Evolutionary conservation across 2,329 filamentous ascomycete species (phyloP), one percentile per base, ranked within the genome.

Genomic region (Zymoseptoria crescenta): DNA sequence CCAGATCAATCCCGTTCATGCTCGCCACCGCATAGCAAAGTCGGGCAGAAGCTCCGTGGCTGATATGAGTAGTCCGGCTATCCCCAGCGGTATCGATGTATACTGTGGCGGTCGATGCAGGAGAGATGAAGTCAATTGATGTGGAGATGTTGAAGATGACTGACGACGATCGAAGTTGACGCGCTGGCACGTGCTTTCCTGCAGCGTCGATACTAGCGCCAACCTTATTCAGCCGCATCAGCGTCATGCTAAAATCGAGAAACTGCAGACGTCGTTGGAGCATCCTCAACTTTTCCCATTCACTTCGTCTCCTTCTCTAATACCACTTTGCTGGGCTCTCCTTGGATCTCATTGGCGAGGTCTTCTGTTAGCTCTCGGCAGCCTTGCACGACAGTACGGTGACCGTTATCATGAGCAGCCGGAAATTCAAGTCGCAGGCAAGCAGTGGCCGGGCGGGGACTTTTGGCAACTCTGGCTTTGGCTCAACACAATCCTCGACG

Each of bases 321-420:
- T 45, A 4, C 13, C 10, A 5, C 35, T 45, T 45, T n/a, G 35
- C 16, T 13, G 10, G 35, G n/a, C 13, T 45, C 16, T 45, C 13
- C 35, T 45, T 45, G 35, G 13, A 45, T 24, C 24, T 24, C 24
- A 24, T 24, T 24, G 24, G 4, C 24, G 24, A 24, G 24, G 24
- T 24, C 24, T 24, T 24, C 24, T 24, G 24, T 24, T 4, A 24
- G 24, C 2, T 3, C 2, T 24, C 24, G 24, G 24, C 2, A 24
- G 24, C 24, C 24, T 24, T 4, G 24, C 24, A 24, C 24, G 24
- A 24, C 24, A 24, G 24, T 24, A 24, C 24, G 24, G 24, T 24
- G 24, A 24, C n/a, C n/a, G 59, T 29, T 54, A 84, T 83, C 81
- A 84, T 81, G 72, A 86, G 83, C 74, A 86, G 83, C 74, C 83